Base-by-base conservation (phyloP, 352 stramenopile species). In the Aphanomyces astaci region DNA sequence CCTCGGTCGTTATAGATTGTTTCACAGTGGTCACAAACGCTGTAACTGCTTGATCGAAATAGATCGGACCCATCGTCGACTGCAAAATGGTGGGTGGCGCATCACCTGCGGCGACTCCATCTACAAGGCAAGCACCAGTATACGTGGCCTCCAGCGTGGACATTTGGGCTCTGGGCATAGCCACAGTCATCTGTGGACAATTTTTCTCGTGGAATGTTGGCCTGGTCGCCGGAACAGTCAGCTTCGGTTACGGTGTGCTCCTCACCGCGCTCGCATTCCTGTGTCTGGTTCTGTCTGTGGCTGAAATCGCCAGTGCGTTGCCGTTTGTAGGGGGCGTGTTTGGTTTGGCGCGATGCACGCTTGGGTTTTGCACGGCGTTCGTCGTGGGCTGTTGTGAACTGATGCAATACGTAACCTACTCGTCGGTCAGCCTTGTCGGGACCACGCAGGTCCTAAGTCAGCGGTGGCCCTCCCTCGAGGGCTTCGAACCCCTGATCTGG, bases 141-240 rank as follows among this genome's bases (percentile, higher is more conserved):
- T n/a, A n/a, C 40, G 17, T 5, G 17, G 46, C 46, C n/a, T 28
- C 54, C 17, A 39, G 25, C 32, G 25, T 39, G 4, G 75, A 80
- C 48, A 71, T 80, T 66, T 79, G 60, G 67, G 70, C 74, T 17
- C 65, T 80, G 24, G 75, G 75, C 2, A 68, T 80, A 27, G 52
- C 63, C 15, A 80, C 77, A 46, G 75, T 65, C 11, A 56, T 79
- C 4, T 71, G 71, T 22, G 73, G 75, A 0, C 75, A 80, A 62
- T 77, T 72, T 69, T 75, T 77, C 31, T 70, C 55, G 54, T 80
- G 75, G 71, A 80, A 80, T 55, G 60, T 56, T 3, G 75, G 75
- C 1, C 69, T 80, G 19, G 28, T 24, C 0, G 68, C 57, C 2
- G 75, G 73, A 2, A 32, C 74, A 22, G 71, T 64, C 45, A 64